phyloP scores from a whole-genome alignment of 345 rosid species.

The Hypericum perforatum region DNA sequence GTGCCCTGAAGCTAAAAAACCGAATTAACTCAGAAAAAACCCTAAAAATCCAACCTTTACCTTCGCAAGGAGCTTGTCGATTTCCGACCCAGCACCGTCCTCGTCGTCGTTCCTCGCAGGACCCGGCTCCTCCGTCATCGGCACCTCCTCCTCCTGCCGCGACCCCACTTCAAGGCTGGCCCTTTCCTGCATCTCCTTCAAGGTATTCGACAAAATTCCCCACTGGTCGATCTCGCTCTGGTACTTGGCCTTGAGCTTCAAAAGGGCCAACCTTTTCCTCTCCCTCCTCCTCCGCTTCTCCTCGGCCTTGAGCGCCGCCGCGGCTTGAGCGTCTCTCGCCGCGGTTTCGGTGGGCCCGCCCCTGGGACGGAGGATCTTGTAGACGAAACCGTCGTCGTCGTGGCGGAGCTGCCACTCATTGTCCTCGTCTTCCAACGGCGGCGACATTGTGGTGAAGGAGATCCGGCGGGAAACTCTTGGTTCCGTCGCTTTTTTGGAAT shows the following conservation, averaged over 20 bases:
- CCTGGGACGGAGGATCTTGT: conserved; percentile 43
- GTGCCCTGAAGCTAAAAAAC: conserved; percentile 1
- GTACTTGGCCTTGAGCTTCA: conserved; percentile 44
- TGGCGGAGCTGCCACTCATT: conserved; percentile 65
- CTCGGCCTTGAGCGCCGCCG: conserved; percentile 27
- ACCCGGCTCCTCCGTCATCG: conserved; percentile 10
- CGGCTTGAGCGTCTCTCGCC: conserved; percentile 7
- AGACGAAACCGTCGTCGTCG: conserved; percentile 64
- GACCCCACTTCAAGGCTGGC: conserved; percentile 15
- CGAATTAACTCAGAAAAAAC: no score
- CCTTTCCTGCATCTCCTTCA: conserved; percentile 42
- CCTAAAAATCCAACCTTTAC: no score
- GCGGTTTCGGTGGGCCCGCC: conserved; percentile 13
- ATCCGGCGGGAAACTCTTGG: not conserved
- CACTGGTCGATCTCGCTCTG: conserved; percentile 50
- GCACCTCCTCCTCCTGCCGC: conserved; percentile 12
- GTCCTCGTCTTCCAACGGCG: conserved; percentile 4
- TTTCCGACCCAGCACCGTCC: conserved; percentile 19
- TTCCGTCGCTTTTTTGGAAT: no score
- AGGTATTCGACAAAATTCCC: conserved; percentile 50
- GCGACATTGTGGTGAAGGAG: conserved; percentile 3
- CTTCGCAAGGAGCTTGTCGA: conserved; percentile 52
- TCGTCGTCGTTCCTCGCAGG: conserved; percentile 3
- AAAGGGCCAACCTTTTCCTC: conserved; percentile 37
- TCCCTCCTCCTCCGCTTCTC: conserved; percentile 35